Evolutionary conservation across 805 yeast species (phyloP), one percentile per base, ranked within the genome.

Genomic region (Blastobotrys parvus): DNA sequence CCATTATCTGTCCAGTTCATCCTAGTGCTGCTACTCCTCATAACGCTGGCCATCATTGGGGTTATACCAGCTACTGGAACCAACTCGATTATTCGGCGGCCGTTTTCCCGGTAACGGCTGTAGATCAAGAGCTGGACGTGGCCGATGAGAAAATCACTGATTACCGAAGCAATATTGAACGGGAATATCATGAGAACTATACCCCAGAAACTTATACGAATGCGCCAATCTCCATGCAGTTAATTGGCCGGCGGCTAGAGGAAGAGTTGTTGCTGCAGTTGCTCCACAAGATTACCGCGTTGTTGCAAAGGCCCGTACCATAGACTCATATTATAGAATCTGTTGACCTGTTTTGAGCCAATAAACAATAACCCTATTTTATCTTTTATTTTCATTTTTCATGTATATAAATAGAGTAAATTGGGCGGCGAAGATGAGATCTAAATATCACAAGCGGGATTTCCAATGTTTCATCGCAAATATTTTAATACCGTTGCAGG

Each of bases 171-270:
- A 57, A 3, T 47, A 25, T 25, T 25, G 29, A 25, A 25, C 29
- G 29, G 7, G 29, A 25, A 25, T 25, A 25, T 25, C 29, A 25
- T 11, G 29, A 25, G 29, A 11, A 11, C 29, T 77, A 76, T 59
- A 65, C 72, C 43, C 69, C 77, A 4, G 72, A 69, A 42, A 60
- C 66, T 35, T 62, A 59, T 42, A 64, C 68, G 45, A 75, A 74
- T 3, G 75, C 74, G 52, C 81, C 83, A 0, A 75, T 78, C 2
- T 65, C 71, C 2, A 49, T 78, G 5, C 86, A 80, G 54, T 48
- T 80, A 19, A 69, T 76, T 15, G 71, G 79, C 20, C 65, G 71
- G 43, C 65, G 78, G 45, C 72, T 70, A 43, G 72, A 77, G 47
- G 86, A 80, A 53, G 86, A 80, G 53, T 25, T 25, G 7, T 8